These are phyloP conservation scores for Dujonia santamariae DNA, from an alignment of 1,139 yeast genomes.

Conservation along the genomic window DNA sequence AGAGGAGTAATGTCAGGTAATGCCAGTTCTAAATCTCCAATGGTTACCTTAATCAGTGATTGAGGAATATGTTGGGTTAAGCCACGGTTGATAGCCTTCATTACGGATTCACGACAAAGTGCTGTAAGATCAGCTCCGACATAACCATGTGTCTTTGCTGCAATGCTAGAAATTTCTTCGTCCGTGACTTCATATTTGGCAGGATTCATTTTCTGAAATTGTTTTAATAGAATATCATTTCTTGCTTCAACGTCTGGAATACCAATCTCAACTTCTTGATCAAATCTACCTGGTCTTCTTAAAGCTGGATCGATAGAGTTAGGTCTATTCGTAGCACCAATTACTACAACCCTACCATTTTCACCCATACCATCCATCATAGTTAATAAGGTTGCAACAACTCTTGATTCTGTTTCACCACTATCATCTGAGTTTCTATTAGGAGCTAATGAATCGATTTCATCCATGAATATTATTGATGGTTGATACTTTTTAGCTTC, in stretches of 20 bases:
- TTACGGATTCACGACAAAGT: slow-evolving; percentile 81
- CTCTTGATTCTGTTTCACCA: slow-evolving; percentile 85
- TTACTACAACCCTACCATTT: slow-evolving; percentile 66
- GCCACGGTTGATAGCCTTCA: slow-evolving; percentile 73
- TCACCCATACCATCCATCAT: slow-evolving; percentile 88
- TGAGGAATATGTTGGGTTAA: slow-evolving; percentile 22
- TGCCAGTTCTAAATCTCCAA: slow-evolving; percentile 63
- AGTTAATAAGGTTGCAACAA: slow-evolving; percentile 83
- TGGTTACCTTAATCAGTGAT: slow-evolving; percentile 25
- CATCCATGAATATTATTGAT: slow-evolving; percentile 83
- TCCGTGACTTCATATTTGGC: slow-evolving; percentile 52
- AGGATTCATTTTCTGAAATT: slow-evolving; percentile 55
- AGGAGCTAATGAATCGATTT: slow-evolving; percentile 88
- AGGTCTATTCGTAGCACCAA: slow-evolving; percentile 81
- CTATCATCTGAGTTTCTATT: slow-evolving; percentile 77
- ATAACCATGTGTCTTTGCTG: slow-evolving; percentile 70
- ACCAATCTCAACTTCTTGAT: slow-evolving; percentile 78
- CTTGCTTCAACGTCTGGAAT: slow-evolving; percentile 73
- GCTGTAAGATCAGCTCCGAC: slow-evolving; percentile 92
- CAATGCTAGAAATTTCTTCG: slow-evolving; percentile 55
- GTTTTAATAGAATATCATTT: slow-evolving; percentile 58
- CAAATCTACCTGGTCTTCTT: slow-evolving; percentile 73
- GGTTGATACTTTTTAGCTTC: slow-evolving; percentile 89
- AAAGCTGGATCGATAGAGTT: slow-evolving; percentile 65
- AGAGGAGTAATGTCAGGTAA: slow-evolving; percentile 82